Evolutionary conservation across 768 basidiomycete genomes (phyloP), one percentile per base, ranked within the genome.

Genomic region (Astraeus odoratus): DNA sequence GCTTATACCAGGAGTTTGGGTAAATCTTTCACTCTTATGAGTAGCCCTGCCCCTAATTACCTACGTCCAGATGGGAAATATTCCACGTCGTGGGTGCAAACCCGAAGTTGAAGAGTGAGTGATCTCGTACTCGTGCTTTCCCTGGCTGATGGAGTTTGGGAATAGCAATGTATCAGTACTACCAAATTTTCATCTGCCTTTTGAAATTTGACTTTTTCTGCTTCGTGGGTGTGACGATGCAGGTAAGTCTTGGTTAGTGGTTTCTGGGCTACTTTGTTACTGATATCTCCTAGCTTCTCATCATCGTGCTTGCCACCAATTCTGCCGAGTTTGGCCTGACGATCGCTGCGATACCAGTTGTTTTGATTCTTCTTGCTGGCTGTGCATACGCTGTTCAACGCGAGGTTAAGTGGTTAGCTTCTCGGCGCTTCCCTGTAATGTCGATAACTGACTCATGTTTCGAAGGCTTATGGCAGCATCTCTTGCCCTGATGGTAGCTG

Each of bases 151-250:
- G 33, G 31, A 37, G 44, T 15, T 45, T n/a, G n/a, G 29, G 51
- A 12, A 42, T 51, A 91, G 88, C 76, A 25, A 92, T 92, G 89
- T 91, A 88, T 60, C 85, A 84, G 55, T 88, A 71, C 65, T 92
- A 92, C 57, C 85, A 92, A 66, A 78, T 92, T 55, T 77, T 90
- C 73, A 79, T 92, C 37, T 90, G 86, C 57, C 73, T 92, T 42
- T 76, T 92, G 54, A 92, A 90, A 60, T 89, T 92, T 61, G 88
- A 92, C 63, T 92, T 90, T 64, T 92, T 92, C 69, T 80, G 77
- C 61, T 91, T 92, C 58, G 73, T 76, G 18, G 89, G 83, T n/a
- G 82, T 91, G 20, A 90, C 88, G 2, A 89, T 90, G 76, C 89
- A 92, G 78, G 88, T 78, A 41, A 39, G 65, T 25, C 24, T 22